A percentile compares a stretch with the other conserved stretches of the same genome.
These are phyloP conservation scores for Elsinoe australis DNA, from an alignment of 2,329 filamentous ascomycete genomes.

Conservation along the genomic window DNA sequence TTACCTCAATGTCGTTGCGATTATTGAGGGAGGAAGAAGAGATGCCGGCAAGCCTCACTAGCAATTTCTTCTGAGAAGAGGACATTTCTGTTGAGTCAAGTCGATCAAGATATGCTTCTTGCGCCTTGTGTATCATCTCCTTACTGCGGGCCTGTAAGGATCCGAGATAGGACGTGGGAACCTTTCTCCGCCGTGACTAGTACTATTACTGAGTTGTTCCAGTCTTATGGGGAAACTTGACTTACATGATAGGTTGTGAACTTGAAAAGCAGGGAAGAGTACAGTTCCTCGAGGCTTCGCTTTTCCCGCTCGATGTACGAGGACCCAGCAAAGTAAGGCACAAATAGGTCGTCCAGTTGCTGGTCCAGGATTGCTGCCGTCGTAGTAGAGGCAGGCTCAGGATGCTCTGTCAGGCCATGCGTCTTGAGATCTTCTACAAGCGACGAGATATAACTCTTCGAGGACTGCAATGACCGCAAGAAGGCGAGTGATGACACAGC, in stretches of 20 bases:
- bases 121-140: conserved; percentile 77
- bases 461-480: conserved; percentile 80
- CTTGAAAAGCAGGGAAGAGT: conserved; percentile 89
- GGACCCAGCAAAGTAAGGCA: conserved; percentile 57
- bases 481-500: conserved; percentile 89
- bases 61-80: conserved; percentile 78
- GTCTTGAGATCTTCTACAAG: conserved; percentile 89
- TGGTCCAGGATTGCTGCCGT: conserved; percentile 65
- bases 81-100: conserved; percentile 85
- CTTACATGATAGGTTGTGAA: conserved; percentile 81
- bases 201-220: not conserved
- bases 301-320: conserved; percentile 60
- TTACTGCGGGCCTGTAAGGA: conserved; percentile 84
- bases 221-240: too few relatives aligned
- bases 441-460: conserved; percentile 76
- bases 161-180: conserved; percentile 84
- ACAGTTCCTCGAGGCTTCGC: conserved; percentile 66
- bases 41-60: conserved; percentile 80
- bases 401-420: conserved; percentile 90
- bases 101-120: conserved; percentile 83
- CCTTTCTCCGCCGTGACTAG: conserved; percentile 68
- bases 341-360: conserved; percentile 59
- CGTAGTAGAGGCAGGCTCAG: conserved; percentile 79
- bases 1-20: conserved; percentile 81
- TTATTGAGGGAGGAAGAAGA: conserved; percentile 56